A percentile compares a stretch with the other conserved stretches of the same genome.
Conservation (phyloP, 768 basidiomycete species). For the Phanerodontia chrysosporium region DNA sequence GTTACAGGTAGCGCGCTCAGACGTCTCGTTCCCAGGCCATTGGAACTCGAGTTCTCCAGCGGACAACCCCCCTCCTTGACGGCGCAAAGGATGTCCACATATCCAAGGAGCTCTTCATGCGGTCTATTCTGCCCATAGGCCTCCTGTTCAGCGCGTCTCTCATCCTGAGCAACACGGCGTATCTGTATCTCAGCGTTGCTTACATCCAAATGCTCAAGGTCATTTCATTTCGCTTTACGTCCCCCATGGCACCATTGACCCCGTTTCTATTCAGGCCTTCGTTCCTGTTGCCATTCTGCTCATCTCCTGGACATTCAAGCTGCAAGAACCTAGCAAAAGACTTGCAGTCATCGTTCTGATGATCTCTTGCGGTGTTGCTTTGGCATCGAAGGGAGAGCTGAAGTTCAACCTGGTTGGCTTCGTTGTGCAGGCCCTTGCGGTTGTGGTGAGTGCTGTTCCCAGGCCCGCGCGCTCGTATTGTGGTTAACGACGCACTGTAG, state of each 20-base stretch:
- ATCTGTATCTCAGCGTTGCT: constrained; percentile 84
- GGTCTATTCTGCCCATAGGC: constrained; percentile 90
- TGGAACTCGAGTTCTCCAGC: constrained; percentile 81
- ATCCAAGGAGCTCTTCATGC: constrained; percentile 71
- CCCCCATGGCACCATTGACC: not conserved
- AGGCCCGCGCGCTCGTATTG: not conserved
- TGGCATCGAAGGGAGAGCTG: constrained; percentile 87
- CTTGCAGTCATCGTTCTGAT: constrained; percentile 81
- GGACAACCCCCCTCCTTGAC: constrained; percentile 78
- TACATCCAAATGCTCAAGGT: constrained; percentile 99
- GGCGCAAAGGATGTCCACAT: constrained; percentile 76
- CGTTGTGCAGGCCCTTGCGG: constrained; percentile 81
- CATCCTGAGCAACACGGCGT: constrained; percentile 88
- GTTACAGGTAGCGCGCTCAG: constrained; percentile 3
- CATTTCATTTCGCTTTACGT: constrained; percentile 9
- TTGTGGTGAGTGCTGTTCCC: constrained; percentile 53
- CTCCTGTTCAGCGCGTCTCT: constrained; percentile 90
- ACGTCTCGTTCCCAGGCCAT: constrained; percentile 44
- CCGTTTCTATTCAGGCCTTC: constrained; percentile 62
- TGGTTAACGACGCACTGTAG: constrained; percentile 29
- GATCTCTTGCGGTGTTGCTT: constrained; percentile 87
- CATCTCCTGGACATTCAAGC: constrained; percentile 88
- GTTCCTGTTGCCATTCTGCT: constrained; percentile 85
- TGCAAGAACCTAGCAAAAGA: constrained; percentile 81
- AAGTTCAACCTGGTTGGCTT: constrained; percentile 86